Percentiles rank a stretch among this genome's conserved stretches.
Conservation (phyloP, 805 yeast genomes). For the Candida dajiaensis region DNA sequence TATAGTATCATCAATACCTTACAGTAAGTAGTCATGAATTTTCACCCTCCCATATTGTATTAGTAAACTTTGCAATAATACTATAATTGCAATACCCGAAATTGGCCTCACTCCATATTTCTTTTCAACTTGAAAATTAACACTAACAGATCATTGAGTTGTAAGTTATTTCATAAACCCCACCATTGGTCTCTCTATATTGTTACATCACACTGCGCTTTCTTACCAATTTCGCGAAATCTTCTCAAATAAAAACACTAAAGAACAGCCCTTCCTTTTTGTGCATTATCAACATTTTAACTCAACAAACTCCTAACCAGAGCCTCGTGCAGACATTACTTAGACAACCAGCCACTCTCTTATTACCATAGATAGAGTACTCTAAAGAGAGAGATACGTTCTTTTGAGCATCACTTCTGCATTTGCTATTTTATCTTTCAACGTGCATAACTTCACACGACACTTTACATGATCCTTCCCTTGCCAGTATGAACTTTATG, state of each 20-base stretch:
- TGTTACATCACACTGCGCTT: background rate
- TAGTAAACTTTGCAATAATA: too few relatives aligned
- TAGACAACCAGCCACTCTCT: background rate
- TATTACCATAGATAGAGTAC: background rate
- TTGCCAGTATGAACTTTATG: slow-evolving; percentile 37
- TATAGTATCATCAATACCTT: background rate
- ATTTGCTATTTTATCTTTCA: background rate
- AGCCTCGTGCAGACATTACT: background rate
- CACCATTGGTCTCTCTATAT: too few relatives aligned
- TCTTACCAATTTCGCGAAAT: background rate
- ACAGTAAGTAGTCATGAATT: too few relatives aligned
- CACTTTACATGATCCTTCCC: background rate
- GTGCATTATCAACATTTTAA: background rate
- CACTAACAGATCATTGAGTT: too few relatives aligned
- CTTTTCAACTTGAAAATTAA: too few relatives aligned
- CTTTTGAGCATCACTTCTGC: background rate
- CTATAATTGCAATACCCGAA: too few relatives aligned
- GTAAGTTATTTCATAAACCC: too few relatives aligned
- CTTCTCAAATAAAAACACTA: background rate
- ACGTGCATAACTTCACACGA: background rate
- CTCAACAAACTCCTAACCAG: background rate
- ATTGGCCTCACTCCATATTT: too few relatives aligned
- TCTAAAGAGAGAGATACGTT: background rate
- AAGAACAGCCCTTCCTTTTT: background rate
- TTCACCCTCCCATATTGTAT: too few relatives aligned